phyloP scores from a whole-genome alignment of 176 grass and related monocot species.

The Elymus sibiricus region DNA sequence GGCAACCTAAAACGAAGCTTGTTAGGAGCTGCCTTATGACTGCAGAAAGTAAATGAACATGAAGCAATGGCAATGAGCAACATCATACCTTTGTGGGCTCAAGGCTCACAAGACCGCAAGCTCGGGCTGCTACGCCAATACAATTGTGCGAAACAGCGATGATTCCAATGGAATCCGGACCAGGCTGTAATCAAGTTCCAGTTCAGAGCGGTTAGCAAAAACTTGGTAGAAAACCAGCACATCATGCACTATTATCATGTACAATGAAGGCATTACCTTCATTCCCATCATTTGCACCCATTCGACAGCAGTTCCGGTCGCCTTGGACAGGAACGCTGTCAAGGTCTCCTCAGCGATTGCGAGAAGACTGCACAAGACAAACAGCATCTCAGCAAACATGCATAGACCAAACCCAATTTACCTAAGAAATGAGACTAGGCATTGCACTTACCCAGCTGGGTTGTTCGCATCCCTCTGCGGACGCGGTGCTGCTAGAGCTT shows the following conservation, averaged over 20 bases:
- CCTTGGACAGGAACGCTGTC: slow-evolving; percentile 98
- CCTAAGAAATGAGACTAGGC: slow-evolving; percentile 1
- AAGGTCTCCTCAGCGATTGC: slow-evolving; percentile 98
- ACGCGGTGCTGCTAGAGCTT: slow-evolving; percentile 67
- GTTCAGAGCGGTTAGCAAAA: not conserved
- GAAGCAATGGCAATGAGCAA: not conserved
- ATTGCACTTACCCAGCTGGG: slow-evolving; percentile 72
- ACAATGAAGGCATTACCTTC: slow-evolving; percentile 56
- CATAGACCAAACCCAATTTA: not conserved
- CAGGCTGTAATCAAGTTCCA: slow-evolving; percentile 54
- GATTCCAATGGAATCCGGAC: slow-evolving; percentile 99
- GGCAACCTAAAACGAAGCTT: slow-evolving; percentile 61
- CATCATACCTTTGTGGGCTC: slow-evolving; percentile 90
- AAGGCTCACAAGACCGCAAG: slow-evolving; percentile 98
- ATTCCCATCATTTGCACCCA: slow-evolving; percentile 99
- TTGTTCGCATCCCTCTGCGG: slow-evolving; percentile 84
- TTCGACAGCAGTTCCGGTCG: slow-evolving; percentile 93
- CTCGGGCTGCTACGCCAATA: slow-evolving; percentile 94
- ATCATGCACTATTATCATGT: not conserved
- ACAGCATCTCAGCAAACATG: not conserved
- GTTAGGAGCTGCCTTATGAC: not conserved
- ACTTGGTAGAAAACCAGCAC: not conserved
- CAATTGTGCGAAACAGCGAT: slow-evolving; percentile 99
- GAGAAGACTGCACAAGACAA: slow-evolving; percentile 57
- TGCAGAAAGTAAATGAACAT: not conserved